Conservation (phyloP, 106 monocot species). For the Vanilla planifolia region DNA sequence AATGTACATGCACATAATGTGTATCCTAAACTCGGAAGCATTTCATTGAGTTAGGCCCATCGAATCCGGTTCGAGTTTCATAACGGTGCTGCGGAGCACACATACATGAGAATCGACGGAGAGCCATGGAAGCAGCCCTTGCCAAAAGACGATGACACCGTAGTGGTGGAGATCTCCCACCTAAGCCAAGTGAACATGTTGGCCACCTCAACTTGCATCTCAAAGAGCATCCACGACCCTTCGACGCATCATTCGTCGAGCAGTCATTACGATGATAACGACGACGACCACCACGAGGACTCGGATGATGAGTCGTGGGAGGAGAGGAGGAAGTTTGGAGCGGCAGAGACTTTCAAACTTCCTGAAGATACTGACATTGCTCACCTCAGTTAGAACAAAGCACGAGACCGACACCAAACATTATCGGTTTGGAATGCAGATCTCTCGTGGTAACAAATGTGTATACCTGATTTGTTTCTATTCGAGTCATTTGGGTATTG, state of each 20-base stretch:
- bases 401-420: no score
- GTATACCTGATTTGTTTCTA: no score
- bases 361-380: conserved; percentile 62
- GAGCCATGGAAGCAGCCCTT: conserved; percentile 98
- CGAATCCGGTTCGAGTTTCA: conserved; percentile 80
- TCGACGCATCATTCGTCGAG: conserved; percentile 5
- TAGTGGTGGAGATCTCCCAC: conserved; percentile 83
- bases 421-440: no score
- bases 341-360: conserved; percentile 80
- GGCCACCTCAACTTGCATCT: conserved; percentile 44
- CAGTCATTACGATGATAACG: conserved; percentile 5
- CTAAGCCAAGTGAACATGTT: conserved; percentile 77
- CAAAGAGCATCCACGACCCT: conserved; percentile 57
- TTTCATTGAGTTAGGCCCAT: conserved; percentile 49
- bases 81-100: conserved; percentile 58
- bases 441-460: no score
- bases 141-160: conserved; percentile 59
- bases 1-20: no score
- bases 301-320: conserved; percentile 50
- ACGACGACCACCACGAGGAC: conserved; percentile 1
- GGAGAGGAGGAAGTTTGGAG: conserved; percentile 86
- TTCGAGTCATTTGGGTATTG: no score
- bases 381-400: conserved; percentile 61
- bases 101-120: conserved; percentile 90
- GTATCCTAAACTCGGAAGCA: no score